phyloP scores from a whole-genome alignment of 805 yeast genomes.

The Metschnikowia aberdeeniae region DNA sequence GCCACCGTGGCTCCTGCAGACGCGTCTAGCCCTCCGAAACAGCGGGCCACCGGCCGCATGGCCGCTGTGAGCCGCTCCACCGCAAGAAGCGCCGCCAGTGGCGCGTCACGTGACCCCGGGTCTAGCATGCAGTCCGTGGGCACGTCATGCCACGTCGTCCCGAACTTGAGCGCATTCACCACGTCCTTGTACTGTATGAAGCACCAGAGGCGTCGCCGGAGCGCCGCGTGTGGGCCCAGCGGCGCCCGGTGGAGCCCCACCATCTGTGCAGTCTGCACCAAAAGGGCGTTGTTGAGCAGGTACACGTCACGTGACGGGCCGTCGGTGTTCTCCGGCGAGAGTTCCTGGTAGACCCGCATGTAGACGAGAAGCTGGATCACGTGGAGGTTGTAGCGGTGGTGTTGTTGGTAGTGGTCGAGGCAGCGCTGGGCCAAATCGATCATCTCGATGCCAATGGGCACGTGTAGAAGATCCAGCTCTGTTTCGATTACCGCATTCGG shows the following conservation, averaged over 20 bases:
- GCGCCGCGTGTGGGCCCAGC: constrained; percentile 5
- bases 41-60: constrained; percentile 6
- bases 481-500: background rate
- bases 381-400: constrained; percentile 8
- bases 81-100: constrained; percentile 4
- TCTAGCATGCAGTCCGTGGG: constrained; percentile 11
- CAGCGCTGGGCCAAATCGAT: constrained; percentile 16
- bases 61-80: constrained; percentile 3
- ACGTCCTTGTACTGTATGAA: constrained; percentile 12
- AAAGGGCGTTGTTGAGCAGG: constrained; percentile 15
- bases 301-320: constrained; percentile 17
- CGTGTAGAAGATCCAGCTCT: constrained; percentile 3
- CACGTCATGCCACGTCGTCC: constrained; percentile 10
- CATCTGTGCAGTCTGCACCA: constrained; percentile 16
- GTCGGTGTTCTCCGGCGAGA: constrained; percentile 18
- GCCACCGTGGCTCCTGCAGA: constrained; percentile 6
- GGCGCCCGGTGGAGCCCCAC: constrained; percentile 19
- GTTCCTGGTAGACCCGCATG: constrained; percentile 11
- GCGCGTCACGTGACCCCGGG: constrained; percentile 4
- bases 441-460: constrained; percentile 18
- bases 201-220: constrained; percentile 17
- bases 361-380: constrained; percentile 14
- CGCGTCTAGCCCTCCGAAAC: constrained; percentile 5
- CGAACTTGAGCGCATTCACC: constrained; percentile 13
- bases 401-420: constrained; percentile 13